Conservation (phyloP, 768 basidiomycete species). For the Trametes elegans region DNA sequence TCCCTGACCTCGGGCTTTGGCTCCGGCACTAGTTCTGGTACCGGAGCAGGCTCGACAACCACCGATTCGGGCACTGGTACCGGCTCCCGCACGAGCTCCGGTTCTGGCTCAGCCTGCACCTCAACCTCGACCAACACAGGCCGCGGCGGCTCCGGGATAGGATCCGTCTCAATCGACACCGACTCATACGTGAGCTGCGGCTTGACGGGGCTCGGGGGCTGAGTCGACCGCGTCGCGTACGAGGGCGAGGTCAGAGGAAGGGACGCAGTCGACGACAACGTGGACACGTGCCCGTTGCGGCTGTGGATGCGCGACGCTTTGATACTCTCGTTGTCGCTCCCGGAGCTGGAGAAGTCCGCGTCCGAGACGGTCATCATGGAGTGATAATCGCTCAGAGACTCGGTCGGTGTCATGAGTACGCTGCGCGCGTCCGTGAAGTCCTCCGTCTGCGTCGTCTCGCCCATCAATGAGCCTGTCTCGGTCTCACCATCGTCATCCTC, state of each 20-base stretch:
- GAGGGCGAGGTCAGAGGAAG: conserved; percentile 11
- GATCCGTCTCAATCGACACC: conserved; percentile 36
- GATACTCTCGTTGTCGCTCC: conserved; percentile 70
- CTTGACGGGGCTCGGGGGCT: conserved; percentile 21
- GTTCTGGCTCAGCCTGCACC: conserved; percentile 1
- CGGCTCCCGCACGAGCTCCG: conserved; percentile 1
- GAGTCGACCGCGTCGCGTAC: background rate
- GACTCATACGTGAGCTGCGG: conserved; percentile 50
- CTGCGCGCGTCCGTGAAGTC: conserved; percentile 81
- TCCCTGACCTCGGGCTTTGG: conserved; percentile 70
- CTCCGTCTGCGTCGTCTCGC: conserved; percentile 61
- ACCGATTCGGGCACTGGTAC: conserved; percentile 8
- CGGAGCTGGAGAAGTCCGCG: conserved; percentile 58
- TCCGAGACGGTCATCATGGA: conserved; percentile 70
- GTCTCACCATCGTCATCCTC: conserved; percentile 43
- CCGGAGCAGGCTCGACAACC: conserved; percentile 27
- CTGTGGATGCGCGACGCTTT: conserved; percentile 53
- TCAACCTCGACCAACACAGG: conserved; percentile 19
- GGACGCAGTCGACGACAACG: conserved; percentile 28
- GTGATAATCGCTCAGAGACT: conserved; percentile 73
- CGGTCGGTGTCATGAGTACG: conserved; percentile 57
- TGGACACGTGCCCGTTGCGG: conserved; percentile 25
- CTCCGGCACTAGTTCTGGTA: conserved; percentile 22
- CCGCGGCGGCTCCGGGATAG: conserved; percentile 11
- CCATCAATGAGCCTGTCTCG: conserved; percentile 52